Conservation (phyloP, 148 eudicot genomes). For the Silene latifolia region DNA sequence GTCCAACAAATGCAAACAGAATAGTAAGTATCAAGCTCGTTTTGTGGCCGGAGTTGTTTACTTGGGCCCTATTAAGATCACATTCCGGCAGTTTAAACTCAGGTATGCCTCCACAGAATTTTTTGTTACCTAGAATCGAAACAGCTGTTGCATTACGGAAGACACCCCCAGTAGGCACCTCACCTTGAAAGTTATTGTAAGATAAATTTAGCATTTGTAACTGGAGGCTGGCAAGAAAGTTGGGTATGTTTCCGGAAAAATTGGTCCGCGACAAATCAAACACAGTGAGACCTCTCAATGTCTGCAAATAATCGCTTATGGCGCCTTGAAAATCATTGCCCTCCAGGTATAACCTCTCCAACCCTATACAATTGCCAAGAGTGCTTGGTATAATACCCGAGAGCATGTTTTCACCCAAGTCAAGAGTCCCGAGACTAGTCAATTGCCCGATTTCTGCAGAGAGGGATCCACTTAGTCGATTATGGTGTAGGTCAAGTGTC, state of each 20-base stretch:
- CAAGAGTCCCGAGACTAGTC: slow-evolving; percentile 21
- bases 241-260: slow-evolving; percentile 36
- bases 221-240: slow-evolving; percentile 14
- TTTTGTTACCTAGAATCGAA: slow-evolving; percentile 31
- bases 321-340: slow-evolving; percentile 31
- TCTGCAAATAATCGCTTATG: neutral
- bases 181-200: slow-evolving; percentile 36
- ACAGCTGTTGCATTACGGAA: slow-evolving; percentile 30
- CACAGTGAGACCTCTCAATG: slow-evolving; percentile 19
- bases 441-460: slow-evolving; percentile 30
- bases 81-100: slow-evolving; percentile 31
- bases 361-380: slow-evolving; percentile 25
- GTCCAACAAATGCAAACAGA: slow-evolving; percentile 12
- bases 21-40: slow-evolving; percentile 2
- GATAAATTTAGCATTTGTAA: slow-evolving; percentile 27
- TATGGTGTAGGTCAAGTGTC: slow-evolving; percentile 15
- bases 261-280: slow-evolving; percentile 37
- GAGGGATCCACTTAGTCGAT: slow-evolving; percentile 30
- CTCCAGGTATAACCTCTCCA: slow-evolving; percentile 16
- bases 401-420: slow-evolving; percentile 24
- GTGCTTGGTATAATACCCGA: slow-evolving; percentile 32
- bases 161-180: too few relatives aligned
- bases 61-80: neutral
- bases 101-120: slow-evolving; percentile 39
- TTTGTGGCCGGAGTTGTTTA: neutral